Percentiles rank a stretch among this genome's conserved stretches.
Evolutionary conservation across 768 basidiomycete species (phyloP).

Genomic region (Lanmaoa rubissima): DNA sequence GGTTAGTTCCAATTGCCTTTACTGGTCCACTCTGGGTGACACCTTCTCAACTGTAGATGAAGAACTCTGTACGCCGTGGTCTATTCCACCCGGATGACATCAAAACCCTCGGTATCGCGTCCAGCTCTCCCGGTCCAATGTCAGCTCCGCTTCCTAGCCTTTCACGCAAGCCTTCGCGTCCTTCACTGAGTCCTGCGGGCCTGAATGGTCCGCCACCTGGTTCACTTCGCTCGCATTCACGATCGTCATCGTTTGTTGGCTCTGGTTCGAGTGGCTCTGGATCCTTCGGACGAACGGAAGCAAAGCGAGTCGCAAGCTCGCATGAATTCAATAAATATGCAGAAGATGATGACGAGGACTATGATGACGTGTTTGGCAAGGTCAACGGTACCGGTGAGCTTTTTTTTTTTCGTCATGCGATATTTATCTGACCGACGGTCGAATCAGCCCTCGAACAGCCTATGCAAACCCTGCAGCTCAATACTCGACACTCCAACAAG

Average conservation of each 20-base stretch:
- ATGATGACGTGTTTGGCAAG: conserved; percentile 92
- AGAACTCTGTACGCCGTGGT: conserved; percentile 67
- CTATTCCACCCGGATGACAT: conserved; percentile 91
- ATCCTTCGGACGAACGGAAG: conserved; percentile 69
- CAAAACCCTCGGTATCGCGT: conserved; percentile 63
- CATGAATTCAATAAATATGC: conserved; percentile 81
- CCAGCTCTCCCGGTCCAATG: conserved; percentile 53
- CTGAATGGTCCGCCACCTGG: conserved; percentile 25
- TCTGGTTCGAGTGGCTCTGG: conserved; percentile 39
- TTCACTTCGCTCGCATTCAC: conserved; percentile 45
- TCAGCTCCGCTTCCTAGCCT: conserved; percentile 67
- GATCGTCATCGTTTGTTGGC: conserved; percentile 56
- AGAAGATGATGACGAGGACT: conserved; percentile 89
- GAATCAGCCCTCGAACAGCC: conserved; percentile 53
- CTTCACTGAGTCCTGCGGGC: conserved; percentile 47
- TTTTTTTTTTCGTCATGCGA: not conserved
- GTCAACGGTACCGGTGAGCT: conserved; percentile 63
- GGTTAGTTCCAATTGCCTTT: conserved; percentile 38
- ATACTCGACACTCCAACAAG: conserved; percentile 81
- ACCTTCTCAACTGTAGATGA: conserved; percentile 45
- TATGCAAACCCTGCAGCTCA: conserved; percentile 78
- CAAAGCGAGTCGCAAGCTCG: conserved; percentile 50
- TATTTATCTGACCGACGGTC: conserved; percentile 1
- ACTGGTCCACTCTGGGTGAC: not conserved
- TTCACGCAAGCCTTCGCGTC: conserved; percentile 51